Evolutionary conservation across 148 eudicot species (phyloP), one percentile per base, ranked within the genome.

Genomic region (Amaranthus hypochondriacus): DNA sequence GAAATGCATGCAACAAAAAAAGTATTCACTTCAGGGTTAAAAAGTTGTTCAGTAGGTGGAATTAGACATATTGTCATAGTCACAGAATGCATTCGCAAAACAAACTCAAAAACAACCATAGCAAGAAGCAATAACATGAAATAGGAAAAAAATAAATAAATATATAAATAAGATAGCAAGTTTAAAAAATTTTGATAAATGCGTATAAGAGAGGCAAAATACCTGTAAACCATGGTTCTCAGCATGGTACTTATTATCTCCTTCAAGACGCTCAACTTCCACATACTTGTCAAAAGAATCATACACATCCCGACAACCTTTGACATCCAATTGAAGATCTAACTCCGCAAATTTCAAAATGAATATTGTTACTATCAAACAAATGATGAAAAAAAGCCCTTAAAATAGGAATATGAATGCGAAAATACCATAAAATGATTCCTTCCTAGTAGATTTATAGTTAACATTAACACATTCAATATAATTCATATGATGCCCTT

Each of bases 301-400:
- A 84, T 96, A 96, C 8, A 96, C 86, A 90, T 96, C 96, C 57
- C 78, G 83, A 75, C 97, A 96, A 12, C 99, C 99, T 81, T 96
- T 96, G 60, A 96, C 99, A 85, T 96, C 99, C 73, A 96, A 91
- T 80, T 96, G 99, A 79, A 96, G 92, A 82, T 95, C 99, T 95
- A 79, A 60, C 59, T 52, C n/a, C 68, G 53, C 65, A 39, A 58
- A 15, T 28, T 28, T 56, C 49, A 42, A 5, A 66, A 9, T 28
- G 4, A 51, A 15, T 15, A 44, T 4, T 50, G 9, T 75, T 56
- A 64, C 48, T 13, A 73, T 52, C 61, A 21, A 48, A 9, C 55
- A 59, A 28, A 51, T 57, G 15, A 66, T 43, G 47, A 68, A n/a
- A 4, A 44, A 28, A 52, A 5, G 42, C 21, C 52, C 48, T 68